phyloP scores from a whole-genome alignment of 2,329 filamentous ascomycete genomes.

The Aspergillus nomiae region DNA sequence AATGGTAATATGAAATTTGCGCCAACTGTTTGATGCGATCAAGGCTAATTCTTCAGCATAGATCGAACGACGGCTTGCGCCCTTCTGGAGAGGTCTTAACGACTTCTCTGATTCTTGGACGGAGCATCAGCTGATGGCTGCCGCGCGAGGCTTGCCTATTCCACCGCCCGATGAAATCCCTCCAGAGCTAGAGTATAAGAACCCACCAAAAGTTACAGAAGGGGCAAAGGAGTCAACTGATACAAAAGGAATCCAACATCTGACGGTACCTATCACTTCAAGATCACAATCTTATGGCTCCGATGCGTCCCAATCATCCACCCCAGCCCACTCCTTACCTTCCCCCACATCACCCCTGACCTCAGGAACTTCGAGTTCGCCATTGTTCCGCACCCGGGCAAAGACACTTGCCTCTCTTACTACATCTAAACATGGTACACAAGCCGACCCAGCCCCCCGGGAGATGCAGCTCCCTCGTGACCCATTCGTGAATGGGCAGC shows the following conservation, averaged over 20 bases:
- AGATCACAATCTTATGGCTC: conserved; percentile 79
- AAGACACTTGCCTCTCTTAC: conserved; percentile 86
- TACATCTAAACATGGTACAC: conserved; percentile 71
- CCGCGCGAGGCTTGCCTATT: conserved; percentile 78
- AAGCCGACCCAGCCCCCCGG: conserved; percentile 71
- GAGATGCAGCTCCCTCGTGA: conserved; percentile 81
- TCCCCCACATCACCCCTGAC: conserved; percentile 59
- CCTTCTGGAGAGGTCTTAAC: conserved; percentile 92
- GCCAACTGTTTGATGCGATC: neutral
- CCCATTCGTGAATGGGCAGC: conserved; percentile 90
- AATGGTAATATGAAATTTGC: conserved; percentile 62
- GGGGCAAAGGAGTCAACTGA: conserved; percentile 54
- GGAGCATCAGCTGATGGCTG: conserved; percentile 92
- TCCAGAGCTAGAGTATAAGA: conserved; percentile 62
- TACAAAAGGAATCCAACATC: conserved; percentile 62
- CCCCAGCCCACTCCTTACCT: conserved; percentile 62
- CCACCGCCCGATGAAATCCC: conserved; percentile 83
- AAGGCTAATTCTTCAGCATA: conserved; percentile 45
- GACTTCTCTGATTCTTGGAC: conserved; percentile 89
- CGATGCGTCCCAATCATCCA: conserved; percentile 67
- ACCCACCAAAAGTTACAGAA: conserved; percentile 50
- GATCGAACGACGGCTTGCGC: conserved; percentile 90
- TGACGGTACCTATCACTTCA: conserved; percentile 77
- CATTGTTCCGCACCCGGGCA: conserved; percentile 76
- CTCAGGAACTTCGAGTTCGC: conserved; percentile 52